Evolutionary conservation across 768 basidiomycete genomes (phyloP), one percentile per base, ranked within the genome.

Genomic region (Pisolithus sp.): DNA sequence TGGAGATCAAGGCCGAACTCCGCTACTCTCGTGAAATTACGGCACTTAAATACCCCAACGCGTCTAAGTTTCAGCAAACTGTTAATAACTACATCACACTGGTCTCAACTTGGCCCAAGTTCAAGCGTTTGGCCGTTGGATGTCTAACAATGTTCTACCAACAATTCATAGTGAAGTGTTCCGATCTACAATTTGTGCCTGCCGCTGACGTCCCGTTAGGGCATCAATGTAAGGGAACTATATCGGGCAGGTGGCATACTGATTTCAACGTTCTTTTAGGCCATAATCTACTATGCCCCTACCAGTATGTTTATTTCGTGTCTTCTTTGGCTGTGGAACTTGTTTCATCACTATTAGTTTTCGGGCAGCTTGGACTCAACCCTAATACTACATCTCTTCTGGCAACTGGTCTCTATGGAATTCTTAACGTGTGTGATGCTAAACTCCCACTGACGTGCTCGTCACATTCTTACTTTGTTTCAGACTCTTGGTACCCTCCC

Each of bases 351-450:
- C 59, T 51, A 8, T 56, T 52, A 62, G 73, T 75, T 36, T 74
- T 74, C 50, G 61, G 66, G 47, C 69, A 71, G 49, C 52, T 75
- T n/a, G 71, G 71, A n/a, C 56, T 74, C 31, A 62, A 71, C 20
- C 68, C 66, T 0, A 70, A 66, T 36, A 73, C 73, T 1, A 70
- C 73, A 1, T 74, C 73, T 7, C 53, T 74, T 6, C 56, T 74
- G 9, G 73, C 73, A n/a, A 70, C 72, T 1, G 73, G 73, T 12
- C 69, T 72, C 20, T 71, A 65, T 18, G 73, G 73, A 7, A 59
- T 73, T 54, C 65, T 68, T 15, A 70, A 66, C 13, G 61, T 60
- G 43, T 37, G 59, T 55, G 34, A 34, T 34, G 13, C 13, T 24
- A 2, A 12, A 21, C 3, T 12, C 4, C 18, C 18, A 4, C 17